Percentiles rank a stretch among this genome's conserved stretches.
Conservation (phyloP, 2,329 filamentous ascomycete genomes). For the Arthroderma sp. region DNA sequence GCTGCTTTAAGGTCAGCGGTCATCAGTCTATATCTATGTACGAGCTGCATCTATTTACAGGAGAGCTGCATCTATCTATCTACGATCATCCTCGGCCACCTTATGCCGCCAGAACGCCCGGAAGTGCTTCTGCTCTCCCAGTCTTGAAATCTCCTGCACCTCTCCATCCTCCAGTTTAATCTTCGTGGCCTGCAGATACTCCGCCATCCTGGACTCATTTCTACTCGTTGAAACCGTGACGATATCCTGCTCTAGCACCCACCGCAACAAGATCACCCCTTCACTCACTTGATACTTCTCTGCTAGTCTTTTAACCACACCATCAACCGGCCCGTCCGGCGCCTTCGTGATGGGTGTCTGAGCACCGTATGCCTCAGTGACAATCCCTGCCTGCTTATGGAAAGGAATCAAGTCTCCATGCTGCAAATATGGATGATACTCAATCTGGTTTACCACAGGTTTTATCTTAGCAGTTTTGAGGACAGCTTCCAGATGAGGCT, state of each 20-base stretch:
- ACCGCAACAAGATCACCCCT: constrained; percentile 45
- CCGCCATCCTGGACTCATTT: constrained; percentile 46
- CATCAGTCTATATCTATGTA: no score
- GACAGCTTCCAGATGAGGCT: constrained; percentile 41
- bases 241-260: constrained; percentile 48
- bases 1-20: no score
- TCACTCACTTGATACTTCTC: constrained; percentile 49
- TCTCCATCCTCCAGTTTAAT: constrained; percentile 49
- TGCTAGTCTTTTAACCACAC: constrained; percentile 37
- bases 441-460: constrained; percentile 32
- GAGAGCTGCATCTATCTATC: constrained; percentile 7
- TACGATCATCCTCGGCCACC: constrained; percentile 33
- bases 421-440: constrained; percentile 37
- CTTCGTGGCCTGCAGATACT: constrained; percentile 42
- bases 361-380: constrained; percentile 29
- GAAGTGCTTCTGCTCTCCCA: constrained; percentile 38
- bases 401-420: constrained; percentile 29
- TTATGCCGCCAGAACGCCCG: constrained; percentile 41
- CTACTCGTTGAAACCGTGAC: constrained; percentile 47
- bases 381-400: constrained; percentile 30
- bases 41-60: neutral
- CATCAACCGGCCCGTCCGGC: constrained; percentile 42
- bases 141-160: constrained; percentile 38
- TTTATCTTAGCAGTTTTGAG: constrained; percentile 30
- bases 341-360: constrained; percentile 41